Evolutionary conservation across 345 rosid species (phyloP), one percentile per base, ranked within the genome.

Genomic region (Brassica cretica): DNA sequence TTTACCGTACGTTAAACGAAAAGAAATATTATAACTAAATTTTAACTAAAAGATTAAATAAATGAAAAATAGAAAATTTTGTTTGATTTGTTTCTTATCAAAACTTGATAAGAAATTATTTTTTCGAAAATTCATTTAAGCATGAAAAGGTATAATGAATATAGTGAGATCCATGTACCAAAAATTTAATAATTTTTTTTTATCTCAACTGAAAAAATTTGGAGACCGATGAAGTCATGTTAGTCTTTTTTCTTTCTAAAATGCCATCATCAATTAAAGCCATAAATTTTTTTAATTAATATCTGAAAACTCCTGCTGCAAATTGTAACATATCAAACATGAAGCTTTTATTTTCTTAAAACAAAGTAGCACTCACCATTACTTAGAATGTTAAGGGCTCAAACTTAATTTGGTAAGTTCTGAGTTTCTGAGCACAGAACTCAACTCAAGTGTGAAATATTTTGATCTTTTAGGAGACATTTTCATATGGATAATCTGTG

Each of bases 401-500:
- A 35, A 53, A 70, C 71, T 70, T 49, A 46, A 32, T 33, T 18
- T 71, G 66, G 71, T 39, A 64, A 37, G 56, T 53, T 55, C 46
- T 10, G 15, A 33, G 64, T 32, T 61, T 62, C 5, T 33, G 24
- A 76, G n/a, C 1, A 62, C 37, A 29, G 4, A 76, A 41, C 68
- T 41, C 49, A 41, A 69, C 63, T 41, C 24, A 59, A 4, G 24
- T 2, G 60, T 32, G 63, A 68, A 64, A 24, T 27, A 27, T 33
- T 16, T 64, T 64, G 7, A 64, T 64, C 6, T 64, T 1, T 15
- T 12, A 6, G 15, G n/a, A 53, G 30, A 64, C 33, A 15, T 61
- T 24, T 61, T 78, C 73, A 78, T 32, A 62, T 60, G 24, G 75
- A 70, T 68, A 91, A 87, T 74, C 79, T 85, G 8, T 83, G 83